Evolutionary conservation across 139 green algal genomes (phyloP), one percentile per base, ranked within the genome.

Genomic region (Haematococcus lacustris): DNA sequence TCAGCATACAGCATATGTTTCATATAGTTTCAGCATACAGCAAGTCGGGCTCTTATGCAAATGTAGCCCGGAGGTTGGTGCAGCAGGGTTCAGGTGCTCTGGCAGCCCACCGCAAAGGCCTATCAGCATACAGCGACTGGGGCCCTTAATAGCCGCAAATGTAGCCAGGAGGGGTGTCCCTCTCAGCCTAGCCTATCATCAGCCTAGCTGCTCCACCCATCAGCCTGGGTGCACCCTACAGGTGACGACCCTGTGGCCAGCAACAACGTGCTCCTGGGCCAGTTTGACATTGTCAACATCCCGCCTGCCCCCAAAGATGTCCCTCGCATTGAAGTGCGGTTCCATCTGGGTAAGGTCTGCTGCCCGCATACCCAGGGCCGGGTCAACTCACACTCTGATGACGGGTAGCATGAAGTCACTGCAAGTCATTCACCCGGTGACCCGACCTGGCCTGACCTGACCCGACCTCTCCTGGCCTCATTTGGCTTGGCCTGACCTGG

Each of bases 251-350:
- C 76, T 32, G 73, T 81, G 37, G 80, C 83, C 4, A 83, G 75
- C 60, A 81, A 88, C 51, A 88, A 88, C 70, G 59, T 74, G 25
- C 73, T 87, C 34, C 80, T 88, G n/a, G 83, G 80, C 7, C 78
- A 86, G 72, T 88, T 88, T 68, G 80, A 88, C 69, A 78, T 88
- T 39, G 64, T 85, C 50, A 83, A 86, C 75, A 88, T 88, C 57
- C 83, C 83, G 13, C 77, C 77, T 26, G 77, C 79, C 25, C 83
- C 83, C 23, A 78, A 80, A 60, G 83, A 86, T 43, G 77, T 88
- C 23, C 83, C 83, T 33, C 71, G 74, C 13, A 88, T 88, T 6
- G 79, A 83, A 71, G 77, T 86, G 64, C 3, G 38, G 40, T 43
- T 25, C 4, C 9, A 37, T 35, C 4, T 4, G 28, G 23, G 53